A percentile compares a stretch with the other conserved stretches of the same genome.
phyloP scores from a whole-genome alignment of 495 filamentous ascomycete species.

The Hypoxylon rickii region DNA sequence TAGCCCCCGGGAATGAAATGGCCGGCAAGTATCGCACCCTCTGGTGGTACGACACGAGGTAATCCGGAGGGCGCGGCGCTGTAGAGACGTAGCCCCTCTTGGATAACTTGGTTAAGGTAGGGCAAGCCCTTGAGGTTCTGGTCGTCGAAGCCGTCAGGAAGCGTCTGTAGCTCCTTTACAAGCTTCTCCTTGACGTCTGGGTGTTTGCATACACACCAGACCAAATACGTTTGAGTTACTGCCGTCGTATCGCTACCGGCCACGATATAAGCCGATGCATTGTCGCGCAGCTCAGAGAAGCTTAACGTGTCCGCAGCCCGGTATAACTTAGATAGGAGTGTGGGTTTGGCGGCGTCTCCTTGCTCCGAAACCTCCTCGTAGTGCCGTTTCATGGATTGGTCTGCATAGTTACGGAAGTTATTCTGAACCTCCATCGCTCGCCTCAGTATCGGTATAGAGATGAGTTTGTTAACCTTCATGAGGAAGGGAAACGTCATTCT shows the following conservation, averaged over 20 bases:
- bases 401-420: conserved; percentile 40
- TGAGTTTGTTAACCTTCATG: conserved; percentile 17
- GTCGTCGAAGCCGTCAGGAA: conserved; percentile 47
- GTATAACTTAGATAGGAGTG: conserved; percentile 49
- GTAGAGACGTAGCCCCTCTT: conserved; percentile 63
- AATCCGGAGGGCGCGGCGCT: conserved; percentile 50
- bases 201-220: conserved; percentile 38
- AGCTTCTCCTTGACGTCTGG: conserved; percentile 44
- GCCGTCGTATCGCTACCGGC: conserved; percentile 59
- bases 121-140: conserved; percentile 44
- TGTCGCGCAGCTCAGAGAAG: conserved; percentile 33
- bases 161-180: conserved; percentile 42
- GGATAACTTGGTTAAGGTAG: conserved; percentile 57
- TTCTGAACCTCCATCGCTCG: not conserved
- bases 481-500: conserved; percentile 21
- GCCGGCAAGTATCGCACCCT: conserved; percentile 30
- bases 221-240: conserved; percentile 49
- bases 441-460: conserved; percentile 25
- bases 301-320: conserved; percentile 33
- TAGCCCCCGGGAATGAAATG: conserved; percentile 29
- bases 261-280: conserved; percentile 43
- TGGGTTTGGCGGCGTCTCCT: conserved; percentile 46
- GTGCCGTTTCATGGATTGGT: conserved; percentile 49
- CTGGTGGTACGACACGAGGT: conserved; percentile 33
- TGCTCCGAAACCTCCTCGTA: conserved; percentile 45